Conservation (phyloP, 1,139 yeast species). For the Taphrina sp. region DNA sequence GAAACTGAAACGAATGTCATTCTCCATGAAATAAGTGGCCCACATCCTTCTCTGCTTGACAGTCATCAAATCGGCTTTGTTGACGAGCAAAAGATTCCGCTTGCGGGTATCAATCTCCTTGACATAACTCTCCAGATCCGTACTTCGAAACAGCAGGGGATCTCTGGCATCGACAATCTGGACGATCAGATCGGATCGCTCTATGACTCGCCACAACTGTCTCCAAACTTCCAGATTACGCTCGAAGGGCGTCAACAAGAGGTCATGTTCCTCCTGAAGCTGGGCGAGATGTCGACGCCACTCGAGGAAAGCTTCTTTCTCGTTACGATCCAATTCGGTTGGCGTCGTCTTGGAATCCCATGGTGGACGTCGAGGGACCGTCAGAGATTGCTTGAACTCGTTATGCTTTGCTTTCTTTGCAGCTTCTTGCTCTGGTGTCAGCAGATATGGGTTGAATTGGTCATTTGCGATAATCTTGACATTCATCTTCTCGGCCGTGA, state of each 20-base stretch:
- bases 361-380: slow-evolving; percentile 90
- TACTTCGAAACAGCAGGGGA: slow-evolving; percentile 84
- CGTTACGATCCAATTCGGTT: slow-evolving; percentile 77
- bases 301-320: slow-evolving; percentile 82
- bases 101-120: slow-evolving; percentile 67
- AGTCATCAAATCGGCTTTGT: slow-evolving; percentile 88
- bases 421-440: slow-evolving; percentile 66
- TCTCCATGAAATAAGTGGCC: slow-evolving; percentile 75
- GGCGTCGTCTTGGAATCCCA: slow-evolving; percentile 75
- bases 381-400: slow-evolving; percentile 72
- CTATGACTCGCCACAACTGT: slow-evolving; percentile 97
- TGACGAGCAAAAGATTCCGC: slow-evolving; percentile 76
- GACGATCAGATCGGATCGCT: slow-evolving; percentile 87
- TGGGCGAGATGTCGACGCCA: slow-evolving; percentile 91
- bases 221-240: slow-evolving; percentile 98
- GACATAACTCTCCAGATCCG: slow-evolving; percentile 83
- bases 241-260: slow-evolving; percentile 92
- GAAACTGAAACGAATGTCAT: slow-evolving; percentile 78
- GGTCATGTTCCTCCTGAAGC: slow-evolving; percentile 75
- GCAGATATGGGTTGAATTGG: slow-evolving; percentile 54
- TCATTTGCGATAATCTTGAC: slow-evolving; percentile 70
- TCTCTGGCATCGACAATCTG: slow-evolving; percentile 98
- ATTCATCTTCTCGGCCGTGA: slow-evolving; percentile 79
- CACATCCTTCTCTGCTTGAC: slow-evolving; percentile 72
- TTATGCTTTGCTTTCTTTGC: slow-evolving; percentile 65